Conservation (phyloP, 139 green algal genomes). For the Desmodesmus armatus region DNA sequence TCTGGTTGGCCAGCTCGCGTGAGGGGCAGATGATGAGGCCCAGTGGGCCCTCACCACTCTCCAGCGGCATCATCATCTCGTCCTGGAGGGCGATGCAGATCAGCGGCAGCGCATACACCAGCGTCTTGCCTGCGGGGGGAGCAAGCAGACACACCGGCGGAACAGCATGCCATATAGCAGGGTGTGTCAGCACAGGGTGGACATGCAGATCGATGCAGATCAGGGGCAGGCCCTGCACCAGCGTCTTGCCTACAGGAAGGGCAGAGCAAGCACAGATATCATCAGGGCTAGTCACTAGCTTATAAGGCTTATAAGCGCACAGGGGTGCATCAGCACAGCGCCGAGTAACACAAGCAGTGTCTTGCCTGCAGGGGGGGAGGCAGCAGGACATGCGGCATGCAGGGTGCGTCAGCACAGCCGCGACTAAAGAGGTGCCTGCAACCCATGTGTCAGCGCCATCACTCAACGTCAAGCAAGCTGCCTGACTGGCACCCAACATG, state of each 20-base stretch:
- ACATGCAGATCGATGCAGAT: background rate
- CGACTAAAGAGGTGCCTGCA: too few species aligned
- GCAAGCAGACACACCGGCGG: background rate
- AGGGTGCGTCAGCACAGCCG: too few species aligned
- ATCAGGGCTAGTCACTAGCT: too few species aligned
- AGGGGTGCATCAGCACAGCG: background rate
- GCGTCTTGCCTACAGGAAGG: background rate
- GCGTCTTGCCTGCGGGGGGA: conserved; percentile 85
- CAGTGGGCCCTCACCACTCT: conserved; percentile 88
- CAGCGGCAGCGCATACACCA: conserved; percentile 95
- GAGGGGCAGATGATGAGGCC: conserved; percentile 95
- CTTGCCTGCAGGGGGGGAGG: too few species aligned
- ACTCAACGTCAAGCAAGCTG: too few species aligned
- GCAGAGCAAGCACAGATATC: background rate
- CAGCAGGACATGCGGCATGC: too few species aligned
- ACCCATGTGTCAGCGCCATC: too few species aligned
- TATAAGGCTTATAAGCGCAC: too few species aligned
- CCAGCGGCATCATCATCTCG: conserved; percentile 83
- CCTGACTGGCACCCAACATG: too few species aligned
- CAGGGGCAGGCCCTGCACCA: too few species aligned
- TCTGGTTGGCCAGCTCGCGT: conserved; percentile 95
- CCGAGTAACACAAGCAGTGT: background rate
- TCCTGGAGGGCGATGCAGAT: conserved; percentile 90
- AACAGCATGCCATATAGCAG: background rate
- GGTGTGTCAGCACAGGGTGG: background rate